phyloP scores from a whole-genome alignment of 257 asterid species.

The Salvia rosmarinus region DNA sequence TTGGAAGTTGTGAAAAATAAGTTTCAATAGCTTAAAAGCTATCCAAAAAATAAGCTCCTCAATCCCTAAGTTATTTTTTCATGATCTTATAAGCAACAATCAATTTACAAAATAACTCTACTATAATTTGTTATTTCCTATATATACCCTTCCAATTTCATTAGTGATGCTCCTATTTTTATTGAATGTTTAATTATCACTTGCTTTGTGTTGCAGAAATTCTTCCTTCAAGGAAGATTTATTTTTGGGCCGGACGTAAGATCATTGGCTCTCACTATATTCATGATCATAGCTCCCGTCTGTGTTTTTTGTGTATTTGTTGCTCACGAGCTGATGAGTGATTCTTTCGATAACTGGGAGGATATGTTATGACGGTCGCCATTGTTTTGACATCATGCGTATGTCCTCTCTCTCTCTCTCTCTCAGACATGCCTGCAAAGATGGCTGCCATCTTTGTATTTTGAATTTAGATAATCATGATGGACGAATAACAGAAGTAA shows the following conservation, averaged over 20 bases:
- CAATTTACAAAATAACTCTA: no score
- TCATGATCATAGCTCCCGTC: constrained; percentile 84
- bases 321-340: constrained; percentile 77
- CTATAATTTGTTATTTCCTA: no score
- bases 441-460: no score
- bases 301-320: constrained; percentile 80
- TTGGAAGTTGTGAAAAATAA: no score
- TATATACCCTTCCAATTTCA: no score
- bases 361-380: constrained; percentile 64
- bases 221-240: constrained; percentile 82
- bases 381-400: constrained; percentile 71
- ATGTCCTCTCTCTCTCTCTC: constrained; percentile 40
- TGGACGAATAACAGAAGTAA: no score
- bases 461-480: no score
- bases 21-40: no score
- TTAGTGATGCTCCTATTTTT: neutral
- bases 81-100: no score
- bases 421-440: no score
- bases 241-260: constrained; percentile 92
- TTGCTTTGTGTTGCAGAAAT: constrained; percentile 59
- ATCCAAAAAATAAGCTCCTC: no score
- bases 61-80: no score
- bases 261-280: constrained; percentile 76
- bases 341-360: constrained; percentile 62
- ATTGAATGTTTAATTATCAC: constrained; percentile 11